phyloP scores from a whole-genome alignment of 805 yeast genomes.

The Pichia membranifaciens region DNA sequence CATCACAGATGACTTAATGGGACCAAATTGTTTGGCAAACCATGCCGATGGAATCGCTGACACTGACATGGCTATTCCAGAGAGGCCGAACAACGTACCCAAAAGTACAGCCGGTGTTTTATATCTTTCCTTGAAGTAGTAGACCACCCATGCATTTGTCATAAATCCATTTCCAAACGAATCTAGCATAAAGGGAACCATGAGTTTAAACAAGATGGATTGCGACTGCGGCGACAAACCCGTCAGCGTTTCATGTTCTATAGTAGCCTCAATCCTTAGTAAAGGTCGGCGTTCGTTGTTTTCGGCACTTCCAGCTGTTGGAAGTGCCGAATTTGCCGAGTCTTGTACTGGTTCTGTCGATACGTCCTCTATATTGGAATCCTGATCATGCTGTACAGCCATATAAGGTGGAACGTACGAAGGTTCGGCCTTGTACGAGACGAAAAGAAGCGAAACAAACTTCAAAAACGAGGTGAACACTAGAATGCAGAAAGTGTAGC shows the following conservation, averaged over 20 bases:
- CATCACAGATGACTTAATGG: constrained; percentile 65
- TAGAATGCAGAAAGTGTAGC: constrained; percentile 52
- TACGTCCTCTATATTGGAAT: not conserved
- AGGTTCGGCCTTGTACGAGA: constrained; percentile 51
- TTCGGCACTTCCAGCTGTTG: not conserved
- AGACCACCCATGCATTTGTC: constrained; percentile 85
- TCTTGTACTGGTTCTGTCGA: not conserved
- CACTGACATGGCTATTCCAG: constrained; percentile 56
- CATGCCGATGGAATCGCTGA: constrained; percentile 75
- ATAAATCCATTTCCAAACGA: constrained; percentile 86
- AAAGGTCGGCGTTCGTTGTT: constrained; percentile 12
- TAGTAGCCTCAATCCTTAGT: constrained; percentile 16
- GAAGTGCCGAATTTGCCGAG: not conserved
- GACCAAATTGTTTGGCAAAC: constrained; percentile 64
- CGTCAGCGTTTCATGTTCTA: constrained; percentile 22
- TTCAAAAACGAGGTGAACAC: constrained; percentile 49
- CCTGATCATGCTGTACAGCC: not conserved
- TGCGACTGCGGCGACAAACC: constrained; percentile 40
- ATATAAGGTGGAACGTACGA: constrained; percentile 23
- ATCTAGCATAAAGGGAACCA: constrained; percentile 70
- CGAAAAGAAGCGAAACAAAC: constrained; percentile 41
- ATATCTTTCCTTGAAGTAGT: constrained; percentile 62
- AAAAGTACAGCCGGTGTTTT: constrained; percentile 47
- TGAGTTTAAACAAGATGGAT: constrained; percentile 40
- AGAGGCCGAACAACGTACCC: constrained; percentile 62